A percentile compares a stretch with the other conserved stretches of the same genome.
Evolutionary conservation across 2,329 filamentous ascomycete species (phyloP).

Genomic region (Ascomycota sp.): DNA sequence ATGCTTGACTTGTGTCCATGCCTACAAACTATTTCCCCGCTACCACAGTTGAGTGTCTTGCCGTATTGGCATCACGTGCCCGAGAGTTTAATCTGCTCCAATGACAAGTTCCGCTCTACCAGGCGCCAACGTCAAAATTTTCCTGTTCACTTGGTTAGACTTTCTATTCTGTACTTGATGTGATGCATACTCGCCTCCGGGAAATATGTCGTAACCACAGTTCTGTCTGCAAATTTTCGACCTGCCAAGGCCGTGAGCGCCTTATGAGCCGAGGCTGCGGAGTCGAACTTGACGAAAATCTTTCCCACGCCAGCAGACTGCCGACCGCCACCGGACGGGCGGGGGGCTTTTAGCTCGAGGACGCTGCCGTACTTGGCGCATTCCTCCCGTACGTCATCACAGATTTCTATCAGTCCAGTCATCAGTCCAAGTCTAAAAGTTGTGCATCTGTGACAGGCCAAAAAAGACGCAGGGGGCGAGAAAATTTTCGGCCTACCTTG

Average conservation of each 20-base stretch:
- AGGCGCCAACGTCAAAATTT: conserved; percentile 80
- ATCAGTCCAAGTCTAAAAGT: too few relatives aligned
- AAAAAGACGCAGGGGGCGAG: background rate
- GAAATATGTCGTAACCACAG: conserved; percentile 90
- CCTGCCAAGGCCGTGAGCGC: conserved; percentile 79
- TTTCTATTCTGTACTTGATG: background rate
- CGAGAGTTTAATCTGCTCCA: background rate
- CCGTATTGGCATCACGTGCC: background rate
- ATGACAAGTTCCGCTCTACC: conserved; percentile 27
- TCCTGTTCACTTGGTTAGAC: conserved; percentile 34
- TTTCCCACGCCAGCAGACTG: conserved; percentile 83
- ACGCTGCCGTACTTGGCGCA: conserved; percentile 78
- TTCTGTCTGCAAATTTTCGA: conserved; percentile 86
- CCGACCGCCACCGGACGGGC: conserved; percentile 61
- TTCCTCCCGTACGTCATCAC: conserved; percentile 81
- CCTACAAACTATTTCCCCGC: too few relatives aligned
- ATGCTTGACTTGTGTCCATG: too few relatives aligned
- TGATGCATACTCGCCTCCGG: conserved; percentile 42
- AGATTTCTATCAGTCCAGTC: conserved; percentile 46
- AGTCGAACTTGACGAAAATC: conserved; percentile 89
- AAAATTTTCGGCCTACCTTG: conserved; percentile 39
- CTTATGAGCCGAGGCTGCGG: conserved; percentile 52
- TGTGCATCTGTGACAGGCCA: background rate
- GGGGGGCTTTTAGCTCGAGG: conserved; percentile 74
- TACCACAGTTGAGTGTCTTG: too few relatives aligned